Evolutionary conservation across 2,329 filamentous ascomycete species (phyloP).

Genomic region (Sporothrix phasma): DNA sequence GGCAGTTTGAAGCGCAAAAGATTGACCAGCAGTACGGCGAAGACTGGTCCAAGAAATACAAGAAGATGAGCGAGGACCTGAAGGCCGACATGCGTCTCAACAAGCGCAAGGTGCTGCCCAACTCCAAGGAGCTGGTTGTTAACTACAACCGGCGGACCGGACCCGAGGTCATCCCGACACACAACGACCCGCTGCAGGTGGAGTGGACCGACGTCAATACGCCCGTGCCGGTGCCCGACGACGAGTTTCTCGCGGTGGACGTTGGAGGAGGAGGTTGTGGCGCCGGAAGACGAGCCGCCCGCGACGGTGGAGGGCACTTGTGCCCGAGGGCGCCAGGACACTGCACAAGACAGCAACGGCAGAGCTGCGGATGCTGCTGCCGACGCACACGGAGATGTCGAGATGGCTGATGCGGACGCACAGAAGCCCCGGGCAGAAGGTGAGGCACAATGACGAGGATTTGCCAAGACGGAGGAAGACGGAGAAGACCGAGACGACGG

Average conservation of each 20-base stretch:
- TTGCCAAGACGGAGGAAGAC: neutral
- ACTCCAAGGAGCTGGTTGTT: slow-evolving; percentile 88
- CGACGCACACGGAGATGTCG: neutral
- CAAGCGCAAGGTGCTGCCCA: slow-evolving; percentile 91
- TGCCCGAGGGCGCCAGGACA: neutral
- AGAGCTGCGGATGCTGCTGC: neutral
- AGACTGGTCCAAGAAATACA: slow-evolving; percentile 66
- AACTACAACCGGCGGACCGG: slow-evolving; percentile 85
- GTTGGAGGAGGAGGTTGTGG: neutral
- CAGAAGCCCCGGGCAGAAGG: neutral
- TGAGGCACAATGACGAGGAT: neutral
- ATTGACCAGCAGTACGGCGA: slow-evolving; percentile 79
- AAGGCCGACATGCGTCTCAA: slow-evolving; percentile 86
- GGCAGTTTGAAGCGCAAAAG: slow-evolving; percentile 51
- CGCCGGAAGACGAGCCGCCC: slow-evolving; percentile 1
- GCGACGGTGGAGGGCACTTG: slow-evolving; percentile 46
- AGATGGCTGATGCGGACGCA: neutral
- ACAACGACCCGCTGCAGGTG: slow-evolving; percentile 88
- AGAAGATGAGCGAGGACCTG: slow-evolving; percentile 73
- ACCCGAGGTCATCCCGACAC: slow-evolving; percentile 79
- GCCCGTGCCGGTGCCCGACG: neutral
- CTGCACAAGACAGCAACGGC: too few relatives aligned
- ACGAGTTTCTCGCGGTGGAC: neutral
- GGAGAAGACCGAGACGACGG: neutral
- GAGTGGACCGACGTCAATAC: slow-evolving; percentile 83